Evolutionary conservation across 169 alveolate species (phyloP).

Genomic region (Plasmodium coatneyi): DNA sequence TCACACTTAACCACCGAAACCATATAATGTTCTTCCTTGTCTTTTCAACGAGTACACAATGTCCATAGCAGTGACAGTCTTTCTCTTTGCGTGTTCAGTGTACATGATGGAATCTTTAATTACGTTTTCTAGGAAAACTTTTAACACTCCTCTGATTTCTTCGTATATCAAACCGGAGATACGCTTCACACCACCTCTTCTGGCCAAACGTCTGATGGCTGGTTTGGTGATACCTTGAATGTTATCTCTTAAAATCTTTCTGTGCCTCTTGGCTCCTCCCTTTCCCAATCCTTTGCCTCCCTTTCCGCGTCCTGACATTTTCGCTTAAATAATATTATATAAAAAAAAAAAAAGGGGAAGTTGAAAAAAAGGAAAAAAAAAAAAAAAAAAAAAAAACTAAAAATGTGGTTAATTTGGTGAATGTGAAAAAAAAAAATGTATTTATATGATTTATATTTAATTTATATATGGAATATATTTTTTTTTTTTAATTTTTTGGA

Average conservation of each 20-base stretch:
- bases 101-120: slow-evolving; percentile 99
- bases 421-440: background rate
- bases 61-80: slow-evolving; percentile 99
- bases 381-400: background rate
- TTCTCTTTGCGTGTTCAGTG: slow-evolving; percentile 99
- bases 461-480: slow-evolving; percentile 11
- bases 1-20: slow-evolving; percentile 97
- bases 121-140: slow-evolving; percentile 97
- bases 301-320: slow-evolving; percentile 97
- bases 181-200: slow-evolving; percentile 99
- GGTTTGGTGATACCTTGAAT: slow-evolving; percentile 99
- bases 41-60: slow-evolving; percentile 99
- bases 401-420: background rate
- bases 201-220: slow-evolving; percentile 99
- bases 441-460: background rate
- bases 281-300: slow-evolving; percentile 99
- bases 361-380: slow-evolving; percentile 1
- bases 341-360: slow-evolving; percentile 15
- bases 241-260: slow-evolving; percentile 96
- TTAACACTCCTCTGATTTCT: slow-evolving; percentile 98
- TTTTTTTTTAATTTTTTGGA: slow-evolving; percentile 38
- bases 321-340: slow-evolving; percentile 76
- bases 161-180: slow-evolving; percentile 98
- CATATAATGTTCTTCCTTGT: slow-evolving; percentile 99
- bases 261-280: slow-evolving; percentile 98